Evolutionary conservation across 768 basidiomycete species (phyloP), one percentile per base, ranked within the genome.

Genomic region (Mycena haematopus): DNA sequence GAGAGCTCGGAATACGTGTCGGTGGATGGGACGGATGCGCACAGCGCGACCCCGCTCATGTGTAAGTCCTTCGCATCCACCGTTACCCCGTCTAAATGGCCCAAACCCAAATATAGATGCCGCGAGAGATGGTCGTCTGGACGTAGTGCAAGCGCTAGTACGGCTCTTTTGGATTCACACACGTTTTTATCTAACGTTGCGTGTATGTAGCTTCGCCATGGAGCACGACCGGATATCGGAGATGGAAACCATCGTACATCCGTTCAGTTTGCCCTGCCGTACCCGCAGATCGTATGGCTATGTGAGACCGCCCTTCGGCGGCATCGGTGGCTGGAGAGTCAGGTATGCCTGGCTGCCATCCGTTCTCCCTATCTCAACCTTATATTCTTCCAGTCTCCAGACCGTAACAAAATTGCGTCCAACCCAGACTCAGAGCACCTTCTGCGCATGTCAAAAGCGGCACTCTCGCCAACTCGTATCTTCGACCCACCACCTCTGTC

Each of bases 1-100:
- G 82, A 78, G 29, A 88, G 87, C 67, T 74, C 78, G 3, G 87
- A 86, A 45, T 72, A 83, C 24, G 84, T 93, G 24, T 82, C 87
- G 8, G 90, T 92, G 4, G 88, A 93, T 66, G 89, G 86, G 33
- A 84, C 86, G 78, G 91, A 93, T 69, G 76, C 83, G 24, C 85
- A 89, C 69, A 89, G 90, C 8, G 91, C 89, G 24, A 93, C 91
- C 27, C 86, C 91, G 7, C 79, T 93, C 62, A 93, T 93, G 91
- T 93, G 91, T 93, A 79, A 77, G 88, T 79, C 29, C 56, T 63
- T 40, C 53, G 47, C 38, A 47, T 56, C 64, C 44, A 40, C 66
- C 62, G 51, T 63, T 53, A 0, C 10, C 36, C 11, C 52, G 11
- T 58, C 57, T 33, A 51, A n/a, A 65, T 56, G 22, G 47, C 60